Evolutionary conservation across 768 basidiomycete species (phyloP), one percentile per base, ranked within the genome.

Genomic region (Multifurca ochricompacta): DNA sequence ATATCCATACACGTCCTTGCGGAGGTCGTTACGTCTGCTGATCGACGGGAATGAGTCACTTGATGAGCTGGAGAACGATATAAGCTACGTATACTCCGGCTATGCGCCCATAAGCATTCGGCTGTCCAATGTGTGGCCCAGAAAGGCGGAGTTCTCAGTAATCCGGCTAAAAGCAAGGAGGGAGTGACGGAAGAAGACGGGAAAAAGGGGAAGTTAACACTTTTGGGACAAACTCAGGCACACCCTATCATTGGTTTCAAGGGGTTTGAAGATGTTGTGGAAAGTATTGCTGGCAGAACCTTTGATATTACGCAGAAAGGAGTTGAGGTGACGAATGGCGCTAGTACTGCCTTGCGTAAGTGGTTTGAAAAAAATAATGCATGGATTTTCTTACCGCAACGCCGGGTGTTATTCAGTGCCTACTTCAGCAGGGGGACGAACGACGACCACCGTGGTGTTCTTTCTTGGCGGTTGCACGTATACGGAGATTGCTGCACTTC

Each of bases 391-490:
- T 14, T 8, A 30, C 46, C 37, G 23, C 43, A 37, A 44, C 3
- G 23, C 23, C 35, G 10, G 19, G 7, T 47, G 13, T 49, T 43
- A 13, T 25, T 13, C 27, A 56, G 48, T 36, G 14, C 40, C 54
- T n/a, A 23, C 28, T 54, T 68, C 76, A 1, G 74, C 76, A 1
- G 74, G 73, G 46, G 87, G 85, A 57, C 77, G 79, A 62, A 71
- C 78, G 2, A 87, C 82, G 7, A 95, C 86, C 5, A 95, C 92
- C 2, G 79, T 95, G 16, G 88, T 99, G 9, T 96, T 97, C 71
- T 97, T 98, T 79, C 71, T 98, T 30, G 96, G 96, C 25, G 96
- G 95, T 4, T 93, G 93, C 67, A 99, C 96, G 11, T 96, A 90
- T 63, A 95, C 95, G 8, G 96, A 98, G 72, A 92, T 98, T 55